Conservation (phyloP, 2,329 filamentous ascomycete genomes). For the Monosporascus sp. region DNA sequence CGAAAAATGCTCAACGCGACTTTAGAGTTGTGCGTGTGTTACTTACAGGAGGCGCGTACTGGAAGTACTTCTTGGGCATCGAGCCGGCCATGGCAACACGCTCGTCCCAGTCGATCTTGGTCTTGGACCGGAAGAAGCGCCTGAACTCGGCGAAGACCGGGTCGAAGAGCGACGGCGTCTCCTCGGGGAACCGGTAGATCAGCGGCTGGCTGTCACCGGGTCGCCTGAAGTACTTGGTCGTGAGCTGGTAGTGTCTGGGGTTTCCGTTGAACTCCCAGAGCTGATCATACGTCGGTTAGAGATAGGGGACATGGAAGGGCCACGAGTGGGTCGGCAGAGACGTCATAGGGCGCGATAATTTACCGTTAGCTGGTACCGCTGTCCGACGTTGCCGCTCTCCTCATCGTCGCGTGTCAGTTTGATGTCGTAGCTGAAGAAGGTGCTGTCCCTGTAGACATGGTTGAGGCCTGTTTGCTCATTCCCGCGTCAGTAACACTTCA, state of each 20-base stretch:
- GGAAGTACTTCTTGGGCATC: slow-evolving; percentile 30
- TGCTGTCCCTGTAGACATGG: slow-evolving; percentile 58
- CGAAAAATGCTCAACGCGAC: no score
- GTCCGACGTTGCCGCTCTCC: slow-evolving; percentile 40
- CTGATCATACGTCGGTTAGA: slow-evolving; percentile 32
- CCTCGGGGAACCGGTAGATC: slow-evolving; percentile 33
- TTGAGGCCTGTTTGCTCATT: slow-evolving; percentile 43
- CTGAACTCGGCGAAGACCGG: slow-evolving; percentile 47
- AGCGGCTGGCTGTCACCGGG: slow-evolving; percentile 29
- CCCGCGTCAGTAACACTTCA: neutral
- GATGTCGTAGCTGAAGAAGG: slow-evolving; percentile 60
- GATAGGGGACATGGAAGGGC: neutral
- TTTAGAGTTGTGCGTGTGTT: no score
- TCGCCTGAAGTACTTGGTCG: slow-evolving; percentile 44
- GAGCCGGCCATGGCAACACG: slow-evolving; percentile 34
- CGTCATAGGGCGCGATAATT: slow-evolving; percentile 21
- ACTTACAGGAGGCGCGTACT: slow-evolving; percentile 44
- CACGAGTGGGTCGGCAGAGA: neutral
- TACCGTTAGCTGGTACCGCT: slow-evolving; percentile 58
- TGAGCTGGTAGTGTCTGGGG: slow-evolving; percentile 57
- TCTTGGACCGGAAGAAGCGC: slow-evolving; percentile 52
- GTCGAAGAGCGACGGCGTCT: slow-evolving; percentile 33
- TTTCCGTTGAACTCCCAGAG: slow-evolving; percentile 60
- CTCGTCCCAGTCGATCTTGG: slow-evolving; percentile 55
- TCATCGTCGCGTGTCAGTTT: slow-evolving; percentile 50